Conservation (phyloP, 345 rosid species). For the Citrus cavaleriei region DNA sequence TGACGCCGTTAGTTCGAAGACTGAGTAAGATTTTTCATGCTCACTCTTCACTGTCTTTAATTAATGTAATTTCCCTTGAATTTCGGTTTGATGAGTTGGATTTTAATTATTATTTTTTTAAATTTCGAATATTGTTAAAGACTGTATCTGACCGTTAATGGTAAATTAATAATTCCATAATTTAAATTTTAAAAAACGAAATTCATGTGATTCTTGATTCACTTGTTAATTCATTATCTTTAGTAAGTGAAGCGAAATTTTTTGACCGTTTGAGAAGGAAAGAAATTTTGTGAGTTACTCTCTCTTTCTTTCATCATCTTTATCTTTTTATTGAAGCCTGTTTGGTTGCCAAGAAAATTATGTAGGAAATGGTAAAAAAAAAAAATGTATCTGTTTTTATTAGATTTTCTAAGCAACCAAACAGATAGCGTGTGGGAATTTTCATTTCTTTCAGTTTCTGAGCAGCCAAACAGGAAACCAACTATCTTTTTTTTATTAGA, state of each 20-base stretch:
- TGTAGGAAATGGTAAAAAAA: constrained; percentile 6
- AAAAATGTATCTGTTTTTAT: not conserved
- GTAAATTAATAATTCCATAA: constrained; percentile 34
- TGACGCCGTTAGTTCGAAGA: constrained; percentile 30
- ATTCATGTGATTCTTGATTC: constrained; percentile 14
- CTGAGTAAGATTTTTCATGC: constrained; percentile 11
- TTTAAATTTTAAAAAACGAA: constrained; percentile 2
- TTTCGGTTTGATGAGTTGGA: constrained; percentile 23
- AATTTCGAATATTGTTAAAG: constrained; percentile 7
- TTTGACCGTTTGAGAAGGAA: constrained; percentile 29
- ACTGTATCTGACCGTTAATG: constrained; percentile 26
- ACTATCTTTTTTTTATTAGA: not conserved
- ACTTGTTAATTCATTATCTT: not conserved
- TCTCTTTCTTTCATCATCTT: not conserved
- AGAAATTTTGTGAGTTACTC: constrained; percentile 2
- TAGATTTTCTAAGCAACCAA: not conserved
- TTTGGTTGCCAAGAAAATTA: constrained; percentile 29
- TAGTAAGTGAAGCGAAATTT: not conserved
- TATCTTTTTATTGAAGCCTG: constrained; percentile 16
- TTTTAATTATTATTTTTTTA: constrained; percentile 16
- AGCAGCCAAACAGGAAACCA: constrained; percentile 8
- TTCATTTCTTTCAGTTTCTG: not conserved
- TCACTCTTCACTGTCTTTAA: not conserved
- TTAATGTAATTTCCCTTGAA: constrained; percentile 5
- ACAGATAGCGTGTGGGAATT: not conserved